Percentiles rank a stretch among this genome's conserved stretches.
Evolutionary conservation across 768 basidiomycete genomes (phyloP).

Genomic region (Collybia mongolica): DNA sequence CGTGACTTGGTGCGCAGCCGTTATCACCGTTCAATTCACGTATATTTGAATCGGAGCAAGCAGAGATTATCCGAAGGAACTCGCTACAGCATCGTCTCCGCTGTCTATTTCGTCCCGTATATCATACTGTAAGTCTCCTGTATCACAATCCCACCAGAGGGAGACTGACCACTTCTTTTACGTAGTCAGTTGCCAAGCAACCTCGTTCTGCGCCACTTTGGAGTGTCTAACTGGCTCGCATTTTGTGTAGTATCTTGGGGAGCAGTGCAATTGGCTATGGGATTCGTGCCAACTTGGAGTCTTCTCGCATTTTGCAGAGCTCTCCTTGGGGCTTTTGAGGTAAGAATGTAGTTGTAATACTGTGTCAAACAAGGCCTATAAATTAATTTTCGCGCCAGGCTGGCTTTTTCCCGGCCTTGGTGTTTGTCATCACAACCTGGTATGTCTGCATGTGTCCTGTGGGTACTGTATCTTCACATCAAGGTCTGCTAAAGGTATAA

Average conservation of each 20-base stretch:
- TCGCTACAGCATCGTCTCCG: slow-evolving; percentile 38
- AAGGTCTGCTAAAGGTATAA: slow-evolving; percentile 35
- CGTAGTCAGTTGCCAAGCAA: slow-evolving; percentile 45
- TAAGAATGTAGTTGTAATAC: slow-evolving; percentile 8
- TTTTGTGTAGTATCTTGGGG: slow-evolving; percentile 42
- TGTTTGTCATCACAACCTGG: slow-evolving; percentile 52
- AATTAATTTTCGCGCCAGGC: slow-evolving; percentile 26
- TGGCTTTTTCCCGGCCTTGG: slow-evolving; percentile 48
- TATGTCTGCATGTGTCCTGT: slow-evolving; percentile 13
- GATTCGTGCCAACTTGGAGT: slow-evolving; percentile 40
- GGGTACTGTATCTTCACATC: background rate
- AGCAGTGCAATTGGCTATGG: slow-evolving; percentile 43
- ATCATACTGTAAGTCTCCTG: slow-evolving; percentile 33
- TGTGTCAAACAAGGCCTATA: background rate
- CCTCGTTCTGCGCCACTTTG: slow-evolving; percentile 40
- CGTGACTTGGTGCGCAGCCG: slow-evolving; percentile 25
- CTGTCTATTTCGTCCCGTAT: slow-evolving; percentile 42
- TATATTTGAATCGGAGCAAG: background rate
- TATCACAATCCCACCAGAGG: background rate
- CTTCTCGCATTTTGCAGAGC: slow-evolving; percentile 38
- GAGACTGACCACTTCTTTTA: background rate
- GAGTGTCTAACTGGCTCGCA: slow-evolving; percentile 43
- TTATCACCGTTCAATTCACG: background rate
- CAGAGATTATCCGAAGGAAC: slow-evolving; percentile 28
- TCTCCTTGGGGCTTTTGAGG: slow-evolving; percentile 44